A percentile compares a stretch with the other conserved stretches of the same genome.
Evolutionary conservation across 2,329 filamentous ascomycete genomes (phyloP).

Genomic region (Ascosphaera pollenicola): DNA sequence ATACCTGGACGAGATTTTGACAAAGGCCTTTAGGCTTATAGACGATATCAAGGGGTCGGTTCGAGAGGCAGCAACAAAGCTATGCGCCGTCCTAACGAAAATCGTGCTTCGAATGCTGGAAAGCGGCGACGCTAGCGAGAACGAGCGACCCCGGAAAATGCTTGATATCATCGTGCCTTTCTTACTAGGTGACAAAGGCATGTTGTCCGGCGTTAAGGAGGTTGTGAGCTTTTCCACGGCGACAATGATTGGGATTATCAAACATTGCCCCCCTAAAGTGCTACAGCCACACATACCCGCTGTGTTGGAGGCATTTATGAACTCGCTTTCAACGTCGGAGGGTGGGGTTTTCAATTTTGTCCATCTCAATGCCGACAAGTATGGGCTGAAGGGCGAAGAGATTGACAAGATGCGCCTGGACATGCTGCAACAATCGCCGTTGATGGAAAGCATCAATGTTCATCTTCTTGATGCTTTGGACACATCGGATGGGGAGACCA

Average conservation of each 20-base stretch:
- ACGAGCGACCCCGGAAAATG: constrained; percentile 53
- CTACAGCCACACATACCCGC: constrained; percentile 61
- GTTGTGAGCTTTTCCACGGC: constrained; percentile 65
- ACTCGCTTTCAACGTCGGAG: constrained; percentile 68
- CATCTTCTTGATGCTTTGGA: constrained; percentile 51
- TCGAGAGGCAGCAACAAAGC: constrained; percentile 52
- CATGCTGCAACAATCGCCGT: constrained; percentile 63
- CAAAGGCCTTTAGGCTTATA: constrained; percentile 65
- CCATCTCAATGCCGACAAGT: constrained; percentile 66
- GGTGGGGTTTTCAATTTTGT: constrained; percentile 79
- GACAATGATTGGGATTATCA: constrained; percentile 72
- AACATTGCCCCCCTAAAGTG: constrained; percentile 56
- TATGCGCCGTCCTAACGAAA: constrained; percentile 68
- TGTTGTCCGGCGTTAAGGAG: constrained; percentile 74
- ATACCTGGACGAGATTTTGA: constrained; percentile 71
- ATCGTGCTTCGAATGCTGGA: constrained; percentile 71
- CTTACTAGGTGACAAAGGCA: constrained; percentile 64
- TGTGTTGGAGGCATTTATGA: constrained; percentile 61
- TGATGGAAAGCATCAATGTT: constrained; percentile 81
- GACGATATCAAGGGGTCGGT: constrained; percentile 94
- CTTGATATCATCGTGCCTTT: constrained; percentile 77
- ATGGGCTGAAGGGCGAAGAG: constrained; percentile 67
- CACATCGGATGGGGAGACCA: constrained; percentile 41
- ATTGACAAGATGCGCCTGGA: constrained; percentile 73
- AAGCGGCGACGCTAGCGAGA: constrained; percentile 39